phyloP scores from a whole-genome alignment of 2,329 filamentous ascomycete genomes.

The Colletotrichum melonis region DNA sequence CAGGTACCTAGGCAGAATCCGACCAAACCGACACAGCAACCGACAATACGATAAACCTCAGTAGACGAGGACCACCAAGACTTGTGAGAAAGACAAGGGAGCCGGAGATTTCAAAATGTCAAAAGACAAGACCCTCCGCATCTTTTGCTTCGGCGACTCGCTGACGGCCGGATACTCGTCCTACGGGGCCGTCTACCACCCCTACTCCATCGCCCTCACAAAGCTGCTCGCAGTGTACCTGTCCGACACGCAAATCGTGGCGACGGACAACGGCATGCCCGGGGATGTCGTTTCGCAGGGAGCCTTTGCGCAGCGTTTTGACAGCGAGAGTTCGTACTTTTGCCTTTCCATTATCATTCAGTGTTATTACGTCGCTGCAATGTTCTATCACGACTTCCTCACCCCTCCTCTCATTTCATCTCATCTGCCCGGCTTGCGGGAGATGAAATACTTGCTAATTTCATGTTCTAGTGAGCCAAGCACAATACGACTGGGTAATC shows the following conservation, averaged over 20 bases:
- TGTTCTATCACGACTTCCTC: not conserved
- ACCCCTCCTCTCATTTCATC: not conserved
- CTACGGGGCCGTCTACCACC: slow-evolving; percentile 56
- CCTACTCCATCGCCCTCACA: slow-evolving; percentile 64
- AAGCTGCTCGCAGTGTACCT: slow-evolving; percentile 59
- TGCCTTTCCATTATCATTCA: not conserved
- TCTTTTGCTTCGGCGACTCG: slow-evolving; percentile 75
- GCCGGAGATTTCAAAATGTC: not conserved
- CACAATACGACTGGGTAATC: slow-evolving; percentile 68
- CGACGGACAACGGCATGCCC: slow-evolving; percentile 59
- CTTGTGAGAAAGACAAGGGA: not conserved
- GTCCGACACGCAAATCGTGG: slow-evolving; percentile 52
- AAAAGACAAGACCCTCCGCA: slow-evolving; percentile 51
- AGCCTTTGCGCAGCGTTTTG: slow-evolving; percentile 46
- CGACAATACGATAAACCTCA: not conserved
- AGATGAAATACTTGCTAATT: slow-evolving; percentile 7
- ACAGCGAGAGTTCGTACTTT: slow-evolving; percentile 49
- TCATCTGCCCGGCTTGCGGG: not conserved
- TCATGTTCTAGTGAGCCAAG: slow-evolving; percentile 31
- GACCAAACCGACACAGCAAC: not conserved
- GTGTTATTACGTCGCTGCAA: not conserved
- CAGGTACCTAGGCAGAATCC: not conserved
- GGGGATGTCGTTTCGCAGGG: slow-evolving; percentile 60
- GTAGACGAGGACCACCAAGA: not conserved
- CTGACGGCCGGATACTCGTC: slow-evolving; percentile 67